Percentiles rank a stretch among this genome's conserved stretches.
These are phyloP conservation scores for Arabis hirsuta DNA, from an alignment of 345 rosid species.

Conservation along the genomic window DNA sequence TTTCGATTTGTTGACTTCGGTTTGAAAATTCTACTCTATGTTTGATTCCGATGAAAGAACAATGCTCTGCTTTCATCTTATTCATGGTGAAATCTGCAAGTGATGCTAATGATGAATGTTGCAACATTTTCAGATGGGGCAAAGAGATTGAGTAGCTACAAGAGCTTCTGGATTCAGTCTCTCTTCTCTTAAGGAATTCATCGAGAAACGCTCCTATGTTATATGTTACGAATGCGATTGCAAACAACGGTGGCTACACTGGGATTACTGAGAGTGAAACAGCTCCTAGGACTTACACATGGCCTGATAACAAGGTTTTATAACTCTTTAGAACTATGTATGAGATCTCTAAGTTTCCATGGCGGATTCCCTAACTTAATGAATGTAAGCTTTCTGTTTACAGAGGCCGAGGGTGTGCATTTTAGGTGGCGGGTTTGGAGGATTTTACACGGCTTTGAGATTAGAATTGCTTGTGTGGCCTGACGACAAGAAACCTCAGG, in stretches of 20 bases:
- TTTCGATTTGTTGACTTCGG: slow-evolving; percentile 10
- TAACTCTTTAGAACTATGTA: background rate
- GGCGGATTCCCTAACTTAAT: background rate
- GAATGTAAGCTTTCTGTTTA: slow-evolving; percentile 8
- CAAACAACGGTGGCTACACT: slow-evolving; percentile 33
- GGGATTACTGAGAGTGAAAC: slow-evolving; percentile 38
- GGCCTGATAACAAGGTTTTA: slow-evolving; percentile 48
- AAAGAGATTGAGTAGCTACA: slow-evolving; percentile 32
- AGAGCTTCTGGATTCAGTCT: slow-evolving; percentile 30
- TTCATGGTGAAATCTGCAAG: background rate
- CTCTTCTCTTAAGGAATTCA: slow-evolving; percentile 25
- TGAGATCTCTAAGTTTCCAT: slow-evolving; percentile 6
- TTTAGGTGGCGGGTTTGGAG: slow-evolving; percentile 67
- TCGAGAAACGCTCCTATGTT: slow-evolving; percentile 9
- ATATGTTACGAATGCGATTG: slow-evolving; percentile 26
- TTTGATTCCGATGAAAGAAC: slow-evolving; percentile 5
- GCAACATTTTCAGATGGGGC: slow-evolving; percentile 41
- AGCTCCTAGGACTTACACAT: slow-evolving; percentile 40
- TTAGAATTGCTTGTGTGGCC: slow-evolving; percentile 89
- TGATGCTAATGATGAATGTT: slow-evolving; percentile 9
- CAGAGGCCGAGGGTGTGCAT: slow-evolving; percentile 46
- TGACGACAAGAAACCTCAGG: slow-evolving; percentile 67
- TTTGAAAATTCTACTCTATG: background rate
- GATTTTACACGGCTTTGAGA: slow-evolving; percentile 88
- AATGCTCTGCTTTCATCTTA: background rate